Evolutionary conservation across 345 rosid species (phyloP).

Genomic region (Citrus inodora): DNA sequence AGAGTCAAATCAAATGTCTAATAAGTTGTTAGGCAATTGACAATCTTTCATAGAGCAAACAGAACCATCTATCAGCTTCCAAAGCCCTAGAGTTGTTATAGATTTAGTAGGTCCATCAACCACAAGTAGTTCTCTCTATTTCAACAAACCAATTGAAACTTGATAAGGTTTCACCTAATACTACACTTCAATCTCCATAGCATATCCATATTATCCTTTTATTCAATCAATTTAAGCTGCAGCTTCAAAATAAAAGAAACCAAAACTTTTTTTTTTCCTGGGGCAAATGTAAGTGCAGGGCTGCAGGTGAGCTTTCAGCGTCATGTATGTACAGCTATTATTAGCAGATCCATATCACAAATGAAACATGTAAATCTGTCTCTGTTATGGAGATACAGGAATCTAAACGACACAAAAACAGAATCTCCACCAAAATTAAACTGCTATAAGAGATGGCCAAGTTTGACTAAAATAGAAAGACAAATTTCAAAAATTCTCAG

Average conservation of each 20-base stretch:
- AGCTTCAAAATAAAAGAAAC: not conserved
- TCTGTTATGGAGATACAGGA: not conserved
- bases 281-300: not conserved
- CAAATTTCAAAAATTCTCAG: not conserved
- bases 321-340: slow-evolving; percentile 4
- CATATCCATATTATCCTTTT: not conserved
- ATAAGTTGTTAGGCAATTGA: not conserved
- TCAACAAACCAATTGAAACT: slow-evolving; percentile 4
- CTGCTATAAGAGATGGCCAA: slow-evolving; percentile 1
- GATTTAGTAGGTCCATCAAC: slow-evolving; percentile 10
- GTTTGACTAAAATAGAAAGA: not conserved
- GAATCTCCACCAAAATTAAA: not conserved
- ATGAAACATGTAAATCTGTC: not conserved
- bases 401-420: not conserved
- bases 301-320: slow-evolving; percentile 3
- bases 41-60: not conserved
- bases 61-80: not conserved
- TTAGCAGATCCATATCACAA: slow-evolving; percentile 4
- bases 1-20: not conserved
- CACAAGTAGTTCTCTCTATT: slow-evolving; percentile 10
- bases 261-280: not conserved
- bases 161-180: slow-evolving; percentile 9
- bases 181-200: not conserved
- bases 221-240: not conserved
- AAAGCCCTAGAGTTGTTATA: not conserved